Evolutionary conservation across 306 rosid species (phyloP).

Genomic region (Corylus avellana): DNA sequence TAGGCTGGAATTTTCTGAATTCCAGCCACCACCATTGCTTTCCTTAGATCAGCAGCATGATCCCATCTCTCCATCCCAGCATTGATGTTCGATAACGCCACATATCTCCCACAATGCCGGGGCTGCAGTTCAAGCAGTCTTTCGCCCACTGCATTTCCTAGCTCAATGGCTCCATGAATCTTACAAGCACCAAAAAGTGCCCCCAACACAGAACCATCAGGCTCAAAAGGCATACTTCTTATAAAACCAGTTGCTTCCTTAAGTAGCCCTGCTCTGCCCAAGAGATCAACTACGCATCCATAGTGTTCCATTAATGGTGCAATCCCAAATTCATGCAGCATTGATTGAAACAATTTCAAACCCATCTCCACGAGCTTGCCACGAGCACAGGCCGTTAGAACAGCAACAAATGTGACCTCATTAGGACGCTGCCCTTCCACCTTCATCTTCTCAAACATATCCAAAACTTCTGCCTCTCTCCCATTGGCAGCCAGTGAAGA

Average conservation of each 20-base stretch:
- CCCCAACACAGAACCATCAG: constrained; percentile 64
- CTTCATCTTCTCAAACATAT: constrained; percentile 60
- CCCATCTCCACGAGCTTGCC: constrained; percentile 55
- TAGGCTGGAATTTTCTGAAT: constrained; percentile 69
- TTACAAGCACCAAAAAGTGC: constrained; percentile 78
- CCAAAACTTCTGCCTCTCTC: constrained; percentile 59
- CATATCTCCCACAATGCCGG: constrained; percentile 47
- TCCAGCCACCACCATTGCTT: constrained; percentile 54
- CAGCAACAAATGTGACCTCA: constrained; percentile 59
- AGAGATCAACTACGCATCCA: constrained; percentile 73
- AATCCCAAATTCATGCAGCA: constrained; percentile 45
- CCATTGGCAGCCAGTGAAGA: constrained; percentile 68
- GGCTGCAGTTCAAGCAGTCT: constrained; percentile 51
- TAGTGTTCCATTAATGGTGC: constrained; percentile 64
- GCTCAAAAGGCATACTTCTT: constrained; percentile 64
- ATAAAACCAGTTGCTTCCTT: constrained; percentile 60
- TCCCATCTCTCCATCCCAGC: constrained; percentile 72
- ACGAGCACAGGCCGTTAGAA: constrained; percentile 78
- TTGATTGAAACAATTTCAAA: constrained; percentile 53
- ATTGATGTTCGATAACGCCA: constrained; percentile 64
- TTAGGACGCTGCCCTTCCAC: constrained; percentile 48
- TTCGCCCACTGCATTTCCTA: constrained; percentile 62
- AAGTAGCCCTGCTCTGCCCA: constrained; percentile 74
- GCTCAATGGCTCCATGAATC: constrained; percentile 70
- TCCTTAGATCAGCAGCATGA: constrained; percentile 64